These are phyloP conservation scores for Themeda triandra DNA, from an alignment of 176 grass and related monocot genomes.

Conservation along the genomic window DNA sequence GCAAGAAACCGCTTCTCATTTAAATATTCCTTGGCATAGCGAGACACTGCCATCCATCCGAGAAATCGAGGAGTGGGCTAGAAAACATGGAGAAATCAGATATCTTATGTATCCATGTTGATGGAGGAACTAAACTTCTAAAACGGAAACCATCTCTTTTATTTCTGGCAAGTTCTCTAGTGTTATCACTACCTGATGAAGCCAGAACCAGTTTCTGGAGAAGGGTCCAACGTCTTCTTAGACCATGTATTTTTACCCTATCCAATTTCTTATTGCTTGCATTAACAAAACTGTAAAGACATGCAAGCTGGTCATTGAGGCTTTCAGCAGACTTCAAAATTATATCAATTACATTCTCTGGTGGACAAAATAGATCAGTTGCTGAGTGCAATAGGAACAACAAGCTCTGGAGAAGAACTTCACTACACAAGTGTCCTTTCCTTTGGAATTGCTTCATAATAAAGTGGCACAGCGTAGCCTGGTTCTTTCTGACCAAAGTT, in stretches of 20 bases:
- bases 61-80: conserved; percentile 75
- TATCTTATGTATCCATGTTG: conserved; percentile 89
- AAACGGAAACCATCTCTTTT: conserved; percentile 61
- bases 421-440: conserved; percentile 55
- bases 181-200: conserved; percentile 70
- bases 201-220: conserved; percentile 82
- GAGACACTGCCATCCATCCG: conserved; percentile 88
- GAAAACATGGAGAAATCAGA: conserved; percentile 53
- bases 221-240: conserved; percentile 73
- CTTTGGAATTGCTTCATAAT: conserved; percentile 70
- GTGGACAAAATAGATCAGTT: conserved; percentile 72
- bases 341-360: conserved; percentile 79
- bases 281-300: conserved; percentile 58
- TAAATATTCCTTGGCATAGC: conserved; percentile 83
- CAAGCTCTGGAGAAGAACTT: conserved; percentile 84
- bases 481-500: conserved; percentile 95
- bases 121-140: conserved; percentile 80
- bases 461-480: conserved; percentile 73
- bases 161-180: conserved; percentile 45
- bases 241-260: conserved; percentile 59
- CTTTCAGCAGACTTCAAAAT: conserved; percentile 80
- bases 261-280: conserved; percentile 47
- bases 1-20: conserved; percentile 72
- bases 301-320: conserved; percentile 64
- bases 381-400: conserved; percentile 89